Evolutionary conservation across 441 rosid species (phyloP), one percentile per base, ranked within the genome.

Genomic region (Erodium moschatum): DNA sequence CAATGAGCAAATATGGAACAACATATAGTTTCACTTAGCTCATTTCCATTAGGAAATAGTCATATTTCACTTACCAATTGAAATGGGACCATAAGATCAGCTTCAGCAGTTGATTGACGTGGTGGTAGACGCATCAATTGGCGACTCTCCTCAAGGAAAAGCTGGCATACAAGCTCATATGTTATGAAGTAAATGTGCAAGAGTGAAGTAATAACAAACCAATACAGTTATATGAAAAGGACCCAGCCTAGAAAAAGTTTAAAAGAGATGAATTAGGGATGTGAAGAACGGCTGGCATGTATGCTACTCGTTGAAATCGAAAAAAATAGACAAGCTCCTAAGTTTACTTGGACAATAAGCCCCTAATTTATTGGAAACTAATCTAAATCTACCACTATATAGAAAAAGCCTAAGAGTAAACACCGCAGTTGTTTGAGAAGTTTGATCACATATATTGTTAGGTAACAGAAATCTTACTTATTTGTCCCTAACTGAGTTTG

Each of bases 131-230:
- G 91, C 99, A 94, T 94, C 80, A 94, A 77, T 72, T 82, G 91
- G 54, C 94, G 89, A 78, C 99, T 87, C 82, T 91, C 97, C 89
- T 94, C 97, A 69, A 94, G 89, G 80, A 94, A 94, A 79, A 96
- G 91, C 99, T 94, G 82, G 73, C 68, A 81, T 66, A 63, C 74
- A 33, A 74, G 68, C 71, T 38, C 16, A 75, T 4, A 58, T 67
- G 46, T 27, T 50, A 29, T 66, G 7, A 52, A 65, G n/a, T 56
- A 15, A 29, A 75, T 20, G 54, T 73, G 27, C 9, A 52, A n/a
- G 60, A 16, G 15, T 16, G 60, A 6, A 4, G 20, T 52, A 52
- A 52, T 52, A 16, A 52, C 60, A 52, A 11, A 5, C 5, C 60
- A 52, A 16, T 52, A 16, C 60, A 52, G 20, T 18, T 52, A 3